Evolutionary conservation across 2,329 filamentous ascomycete species (phyloP), one percentile per base, ranked within the genome.

Genomic region (Lecanicillium sp.): DNA sequence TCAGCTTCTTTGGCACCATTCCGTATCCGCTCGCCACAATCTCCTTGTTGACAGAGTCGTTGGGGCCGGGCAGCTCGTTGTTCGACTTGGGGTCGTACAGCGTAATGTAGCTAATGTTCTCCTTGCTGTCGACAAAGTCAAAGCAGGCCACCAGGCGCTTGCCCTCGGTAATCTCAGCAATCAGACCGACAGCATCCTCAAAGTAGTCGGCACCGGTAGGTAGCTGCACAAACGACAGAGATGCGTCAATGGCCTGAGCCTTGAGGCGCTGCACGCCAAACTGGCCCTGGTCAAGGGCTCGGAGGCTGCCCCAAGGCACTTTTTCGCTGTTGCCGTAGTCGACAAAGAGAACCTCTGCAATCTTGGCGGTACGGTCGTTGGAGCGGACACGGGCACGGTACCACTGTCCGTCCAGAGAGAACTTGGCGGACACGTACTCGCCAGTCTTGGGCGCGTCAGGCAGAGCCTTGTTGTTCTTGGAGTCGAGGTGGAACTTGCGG

Each of bases 291-390:
- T 81, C 76, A 35, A 98, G 75, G n/a, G 87, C 72, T 19, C 92
- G 84, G 31, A 98, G 78, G 49, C 77, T 74, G 17, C 79, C 75
- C 88, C 90, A 98, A 0, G 89, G 77, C 41, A 94, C 72, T 56
- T 81, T 83, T 64, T 98, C 92, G 40, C 78, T 83, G 72, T 98
- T 98, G 52, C 92, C 92, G 62, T 94, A 98, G 68, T 98, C 92
- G 46, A 98, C 79, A 64, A 95, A 98, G 33, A 94, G 68, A 18
- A 98, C 83, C 62, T 98, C 92, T 17, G 88, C 83, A 51, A 85
- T 79, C 73, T 92, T 87, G 54, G 81, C 82, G 8, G 89, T 76
- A 45, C 92, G 87, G 66, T 98, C 92, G 62, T 97, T 96, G 57
- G 89, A 81, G 45, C 89, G 83, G 45, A 98, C 79, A 45, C 82